A percentile compares a stretch with the other conserved stretches of the same genome.
Evolutionary conservation across 2,329 filamentous ascomycete genomes (phyloP).

Genomic region (Beauveria medogensis): DNA sequence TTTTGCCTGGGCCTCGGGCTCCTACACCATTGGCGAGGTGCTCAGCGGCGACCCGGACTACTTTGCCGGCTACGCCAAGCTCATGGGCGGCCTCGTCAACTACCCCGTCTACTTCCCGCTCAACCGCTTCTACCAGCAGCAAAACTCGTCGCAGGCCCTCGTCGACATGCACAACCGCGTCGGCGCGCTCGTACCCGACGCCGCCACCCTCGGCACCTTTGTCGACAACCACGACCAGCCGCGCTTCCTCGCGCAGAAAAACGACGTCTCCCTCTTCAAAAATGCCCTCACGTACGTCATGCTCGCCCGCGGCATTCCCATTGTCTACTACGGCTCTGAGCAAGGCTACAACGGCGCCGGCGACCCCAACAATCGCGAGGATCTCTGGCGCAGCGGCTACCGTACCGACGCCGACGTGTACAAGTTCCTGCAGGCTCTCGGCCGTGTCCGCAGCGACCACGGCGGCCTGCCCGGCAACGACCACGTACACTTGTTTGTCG

Average conservation of each 20-base stretch:
- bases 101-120: conserved; percentile 44
- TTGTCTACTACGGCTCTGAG: conserved; percentile 59
- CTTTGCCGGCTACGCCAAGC: conserved; percentile 42
- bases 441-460: neutral
- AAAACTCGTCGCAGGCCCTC: conserved; percentile 27
- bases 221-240: conserved; percentile 52
- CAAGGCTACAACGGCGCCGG: conserved; percentile 45
- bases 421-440: conserved; percentile 25
- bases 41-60: conserved; percentile 44
- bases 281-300: conserved; percentile 56
- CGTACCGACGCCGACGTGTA: conserved; percentile 39
- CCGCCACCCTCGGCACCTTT: conserved; percentile 41
- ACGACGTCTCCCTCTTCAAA: conserved; percentile 47
- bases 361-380: conserved; percentile 47
- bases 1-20: conserved; percentile 45
- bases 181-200: conserved; percentile 31
- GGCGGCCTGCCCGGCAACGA: conserved; percentile 36
- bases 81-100: conserved; percentile 53
- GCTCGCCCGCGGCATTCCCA: conserved; percentile 52
- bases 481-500: conserved; percentile 34
- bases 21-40: conserved; percentile 55
- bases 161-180: conserved; percentile 31
- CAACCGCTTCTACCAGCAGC: conserved; percentile 30
- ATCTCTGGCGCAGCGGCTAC: conserved; percentile 48
- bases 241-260: conserved; percentile 43